Percentiles rank a stretch among this genome's conserved stretches.
Evolutionary conservation across 2,329 filamentous ascomycete genomes (phyloP).

Genomic region (Fusarium miscanthi): DNA sequence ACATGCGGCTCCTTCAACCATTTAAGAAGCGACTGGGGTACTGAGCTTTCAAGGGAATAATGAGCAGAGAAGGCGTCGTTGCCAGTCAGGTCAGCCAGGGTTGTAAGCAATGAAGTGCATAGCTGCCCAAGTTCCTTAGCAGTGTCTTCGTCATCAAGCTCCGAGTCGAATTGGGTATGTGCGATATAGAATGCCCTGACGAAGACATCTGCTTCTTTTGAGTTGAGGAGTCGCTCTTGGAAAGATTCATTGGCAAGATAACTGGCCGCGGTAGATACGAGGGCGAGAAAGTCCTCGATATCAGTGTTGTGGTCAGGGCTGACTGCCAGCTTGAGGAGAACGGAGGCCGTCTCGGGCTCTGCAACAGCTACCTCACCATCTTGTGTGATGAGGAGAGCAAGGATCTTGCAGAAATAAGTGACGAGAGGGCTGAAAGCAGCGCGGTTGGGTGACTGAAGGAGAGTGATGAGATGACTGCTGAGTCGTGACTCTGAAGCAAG

Average conservation of each 20-base stretch:
- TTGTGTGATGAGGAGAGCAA: conserved; percentile 65
- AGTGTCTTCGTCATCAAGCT: conserved; percentile 59
- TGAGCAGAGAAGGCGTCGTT: conserved; percentile 57
- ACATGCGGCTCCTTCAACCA: conserved; percentile 59
- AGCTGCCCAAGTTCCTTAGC: conserved; percentile 59
- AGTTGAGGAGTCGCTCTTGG: conserved; percentile 60
- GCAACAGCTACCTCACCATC: conserved; percentile 60
- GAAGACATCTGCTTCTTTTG: conserved; percentile 55
- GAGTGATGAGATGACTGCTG: conserved; percentile 59
- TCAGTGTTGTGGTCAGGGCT: conserved; percentile 56
- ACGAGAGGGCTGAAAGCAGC: conserved; percentile 57
- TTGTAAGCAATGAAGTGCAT: conserved; percentile 61
- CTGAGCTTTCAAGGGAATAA: conserved; percentile 56
- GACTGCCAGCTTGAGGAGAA: conserved; percentile 63
- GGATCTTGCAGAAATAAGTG: conserved; percentile 66
- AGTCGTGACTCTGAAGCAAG: conserved; percentile 65
- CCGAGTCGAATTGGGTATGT: conserved; percentile 56
- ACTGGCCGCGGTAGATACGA: conserved; percentile 63
- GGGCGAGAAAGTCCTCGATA: conserved; percentile 64
- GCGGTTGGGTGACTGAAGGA: conserved; percentile 60
- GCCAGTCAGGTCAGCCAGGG: conserved; percentile 64
- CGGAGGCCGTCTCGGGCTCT: conserved; percentile 58
- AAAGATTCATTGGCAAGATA: conserved; percentile 67
- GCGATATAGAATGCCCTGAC: conserved; percentile 61
- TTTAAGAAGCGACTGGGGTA: conserved; percentile 56